Percentiles rank a stretch among this genome's conserved stretches.
phyloP scores from a whole-genome alignment of 2,329 filamentous ascomycete species.

The Beauveria caledonica region DNA sequence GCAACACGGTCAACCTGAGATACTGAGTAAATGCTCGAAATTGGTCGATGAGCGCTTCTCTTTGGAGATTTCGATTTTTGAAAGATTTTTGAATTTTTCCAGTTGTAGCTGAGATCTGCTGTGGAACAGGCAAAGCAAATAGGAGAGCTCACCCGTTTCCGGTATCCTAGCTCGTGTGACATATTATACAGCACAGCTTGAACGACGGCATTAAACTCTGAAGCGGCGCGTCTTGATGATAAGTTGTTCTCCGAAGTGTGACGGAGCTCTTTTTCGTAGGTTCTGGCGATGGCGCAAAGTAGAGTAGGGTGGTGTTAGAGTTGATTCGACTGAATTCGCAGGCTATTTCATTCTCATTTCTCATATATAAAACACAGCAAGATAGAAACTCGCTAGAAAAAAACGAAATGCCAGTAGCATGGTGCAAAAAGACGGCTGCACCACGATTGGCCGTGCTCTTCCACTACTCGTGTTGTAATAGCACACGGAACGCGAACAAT shows the following conservation, averaged over 20 bases:
- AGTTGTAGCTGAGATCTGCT: no score
- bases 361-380: slow-evolving; percentile 1
- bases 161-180: no score
- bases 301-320: not conserved
- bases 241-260: not conserved
- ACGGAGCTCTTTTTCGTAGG: not conserved
- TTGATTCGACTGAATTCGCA: not conserved
- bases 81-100: no score
- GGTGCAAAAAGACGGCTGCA: not conserved
- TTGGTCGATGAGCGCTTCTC: no score
- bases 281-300: not conserved
- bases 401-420: not conserved
- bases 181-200: no score
- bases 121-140: no score
- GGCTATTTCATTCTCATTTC: slow-evolving; percentile 2
- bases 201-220: no score
- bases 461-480: not conserved
- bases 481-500: not conserved
- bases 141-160: no score
- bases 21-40: not conserved
- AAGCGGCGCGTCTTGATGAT: no score
- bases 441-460: not conserved
- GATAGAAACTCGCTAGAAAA: not conserved
- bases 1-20: not conserved
- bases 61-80: no score